phyloP scores from a whole-genome alignment of 176 grass and related monocot species.

The Chloris gayana region DNA sequence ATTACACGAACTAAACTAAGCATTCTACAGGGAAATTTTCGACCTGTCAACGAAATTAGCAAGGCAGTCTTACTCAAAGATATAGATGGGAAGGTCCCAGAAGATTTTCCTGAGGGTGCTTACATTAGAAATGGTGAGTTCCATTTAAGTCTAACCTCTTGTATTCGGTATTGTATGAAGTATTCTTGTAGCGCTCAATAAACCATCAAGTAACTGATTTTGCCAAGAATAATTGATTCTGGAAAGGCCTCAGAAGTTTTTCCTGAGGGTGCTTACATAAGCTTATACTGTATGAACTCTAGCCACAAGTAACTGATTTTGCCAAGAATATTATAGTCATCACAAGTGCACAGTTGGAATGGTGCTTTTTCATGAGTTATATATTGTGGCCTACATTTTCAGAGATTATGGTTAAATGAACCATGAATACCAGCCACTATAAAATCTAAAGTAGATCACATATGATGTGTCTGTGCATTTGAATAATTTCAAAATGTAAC shows the following conservation, averaged over 20 bases:
- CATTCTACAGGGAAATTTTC: constrained; percentile 27
- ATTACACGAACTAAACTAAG: neutral
- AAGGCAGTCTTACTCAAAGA: neutral
- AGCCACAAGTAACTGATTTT: neutral
- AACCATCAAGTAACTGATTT: no score
- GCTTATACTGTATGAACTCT: no score
- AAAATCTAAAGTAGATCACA: neutral
- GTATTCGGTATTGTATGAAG: neutral
- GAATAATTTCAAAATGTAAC: neutral
- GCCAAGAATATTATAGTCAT: neutral
- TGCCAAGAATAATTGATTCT: no score
- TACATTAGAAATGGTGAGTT: constrained; percentile 45
- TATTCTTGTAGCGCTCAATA: neutral
- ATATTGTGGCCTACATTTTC: neutral
- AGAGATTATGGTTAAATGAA: neutral
- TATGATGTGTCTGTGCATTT: neutral
- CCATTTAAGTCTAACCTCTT: neutral
- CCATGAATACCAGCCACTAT: neutral
- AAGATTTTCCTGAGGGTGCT: constrained; percentile 37
- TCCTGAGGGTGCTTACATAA: no score
- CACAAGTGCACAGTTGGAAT: neutral
- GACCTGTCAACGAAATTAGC: constrained; percentile 28
- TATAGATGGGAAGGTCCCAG: neutral
- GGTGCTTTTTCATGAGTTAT: neutral
- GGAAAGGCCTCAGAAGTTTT: no score